These are phyloP conservation scores for Trichoderma sp. DNA, from an alignment of 2,329 filamentous ascomycete species.

Conservation along the genomic window DNA sequence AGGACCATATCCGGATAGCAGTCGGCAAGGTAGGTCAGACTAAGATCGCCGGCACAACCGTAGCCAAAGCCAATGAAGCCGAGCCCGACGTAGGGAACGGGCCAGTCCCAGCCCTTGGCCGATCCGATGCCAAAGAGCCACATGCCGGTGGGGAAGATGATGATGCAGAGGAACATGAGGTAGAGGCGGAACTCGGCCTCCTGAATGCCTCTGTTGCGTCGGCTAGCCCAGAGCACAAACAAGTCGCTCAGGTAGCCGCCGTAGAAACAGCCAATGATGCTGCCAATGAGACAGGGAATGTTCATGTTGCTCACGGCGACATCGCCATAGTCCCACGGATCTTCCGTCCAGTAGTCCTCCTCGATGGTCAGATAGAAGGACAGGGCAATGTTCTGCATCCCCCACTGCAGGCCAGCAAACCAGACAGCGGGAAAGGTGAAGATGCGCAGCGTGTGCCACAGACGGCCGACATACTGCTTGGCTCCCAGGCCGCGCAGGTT, in stretches of 20 bases:
- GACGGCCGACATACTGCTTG: constrained; percentile 50
- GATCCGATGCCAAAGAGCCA: constrained; percentile 53
- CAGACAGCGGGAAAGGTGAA: constrained; percentile 57
- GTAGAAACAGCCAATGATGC: constrained; percentile 53
- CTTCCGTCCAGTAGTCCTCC: constrained; percentile 52
- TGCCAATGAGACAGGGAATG: constrained; percentile 52
- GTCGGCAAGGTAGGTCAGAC: constrained; percentile 54
- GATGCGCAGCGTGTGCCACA: constrained; percentile 54
- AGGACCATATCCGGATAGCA: constrained; percentile 55
- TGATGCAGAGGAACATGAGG: constrained; percentile 47
- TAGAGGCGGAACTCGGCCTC: constrained; percentile 55
- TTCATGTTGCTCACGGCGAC: constrained; percentile 56
- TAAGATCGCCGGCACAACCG: constrained; percentile 55
- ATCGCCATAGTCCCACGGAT: constrained; percentile 54
- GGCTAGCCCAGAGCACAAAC: constrained; percentile 54
- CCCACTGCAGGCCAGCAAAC: constrained; percentile 58
- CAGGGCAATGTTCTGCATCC: constrained; percentile 57
- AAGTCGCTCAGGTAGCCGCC: constrained; percentile 56
- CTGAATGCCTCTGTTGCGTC: constrained; percentile 50
- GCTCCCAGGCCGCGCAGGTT: constrained; percentile 52
- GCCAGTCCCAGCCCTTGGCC: constrained; percentile 50
- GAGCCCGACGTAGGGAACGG: constrained; percentile 51
- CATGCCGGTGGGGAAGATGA: constrained; percentile 50
- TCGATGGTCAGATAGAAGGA: constrained; percentile 58
- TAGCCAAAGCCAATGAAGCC: constrained; percentile 59